phyloP scores from a whole-genome alignment of 2,329 filamentous ascomycete genomes.

The Penicillium freii region DNA sequence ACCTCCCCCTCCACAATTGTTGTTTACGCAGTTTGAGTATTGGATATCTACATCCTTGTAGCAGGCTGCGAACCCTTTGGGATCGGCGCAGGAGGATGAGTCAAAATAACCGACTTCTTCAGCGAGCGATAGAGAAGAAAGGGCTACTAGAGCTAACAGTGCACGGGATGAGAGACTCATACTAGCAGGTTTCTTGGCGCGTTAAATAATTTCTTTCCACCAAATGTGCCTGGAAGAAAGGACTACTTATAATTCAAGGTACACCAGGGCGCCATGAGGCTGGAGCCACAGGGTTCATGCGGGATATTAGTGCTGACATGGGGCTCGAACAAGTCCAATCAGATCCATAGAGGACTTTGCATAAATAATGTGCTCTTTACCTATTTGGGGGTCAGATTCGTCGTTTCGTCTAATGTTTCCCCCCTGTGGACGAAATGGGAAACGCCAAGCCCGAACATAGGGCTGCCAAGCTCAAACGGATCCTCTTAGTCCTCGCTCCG shows the following conservation, averaged over 20 bases:
- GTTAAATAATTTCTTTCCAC: not conserved
- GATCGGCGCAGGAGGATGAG: slow-evolving; percentile 10
- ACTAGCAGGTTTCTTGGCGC: not conserved
- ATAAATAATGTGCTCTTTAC: not conserved
- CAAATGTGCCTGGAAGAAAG: not conserved
- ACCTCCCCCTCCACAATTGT: slow-evolving; percentile 13
- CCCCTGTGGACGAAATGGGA: not conserved
- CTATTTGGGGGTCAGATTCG: not conserved
- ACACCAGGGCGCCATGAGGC: not conserved
- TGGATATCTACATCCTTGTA: slow-evolving; percentile 7
- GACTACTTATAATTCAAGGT: not conserved
- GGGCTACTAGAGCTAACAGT: not conserved
- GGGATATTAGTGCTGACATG: not conserved
- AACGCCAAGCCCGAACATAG: not conserved
- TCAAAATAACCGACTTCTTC: slow-evolving; percentile 13
- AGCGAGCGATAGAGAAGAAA: not conserved
- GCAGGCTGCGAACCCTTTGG: slow-evolving; percentile 12
- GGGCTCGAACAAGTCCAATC: not conserved
- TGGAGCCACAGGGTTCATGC: not conserved
- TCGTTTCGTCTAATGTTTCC: not conserved
- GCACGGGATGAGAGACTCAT: not conserved
- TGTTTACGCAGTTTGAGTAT: slow-evolving; percentile 14
- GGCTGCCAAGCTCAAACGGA: not conserved
- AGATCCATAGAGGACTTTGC: not conserved
- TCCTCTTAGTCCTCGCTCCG: not conserved